phyloP scores from a whole-genome alignment of 2,329 filamentous ascomycete species.

The Exophiala calicioides region DNA sequence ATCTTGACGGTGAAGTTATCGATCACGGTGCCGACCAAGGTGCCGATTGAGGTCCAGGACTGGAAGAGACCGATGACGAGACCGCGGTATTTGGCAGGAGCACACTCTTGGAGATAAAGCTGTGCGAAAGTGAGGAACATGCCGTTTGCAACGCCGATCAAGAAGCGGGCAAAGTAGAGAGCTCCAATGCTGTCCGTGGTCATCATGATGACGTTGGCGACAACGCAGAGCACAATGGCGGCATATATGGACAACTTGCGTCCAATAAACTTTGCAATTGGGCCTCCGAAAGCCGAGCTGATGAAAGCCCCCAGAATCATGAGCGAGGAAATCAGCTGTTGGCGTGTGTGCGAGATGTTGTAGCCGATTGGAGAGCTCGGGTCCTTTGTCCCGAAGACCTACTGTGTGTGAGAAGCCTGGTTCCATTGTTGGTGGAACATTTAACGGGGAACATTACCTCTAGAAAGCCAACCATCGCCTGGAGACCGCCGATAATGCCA shows the following conservation, averaged over 20 bases:
- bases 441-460: constrained; percentile 22
- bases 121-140: constrained; percentile 60
- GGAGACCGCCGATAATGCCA: constrained; percentile 37
- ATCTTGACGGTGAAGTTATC: constrained; percentile 47
- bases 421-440: constrained; percentile 6
- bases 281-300: constrained; percentile 39
- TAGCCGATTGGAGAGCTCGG: constrained; percentile 34
- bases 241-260: constrained; percentile 49
- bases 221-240: constrained; percentile 52
- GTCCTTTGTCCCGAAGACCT: constrained; percentile 33
- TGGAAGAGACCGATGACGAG: constrained; percentile 52
- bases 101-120: constrained; percentile 54
- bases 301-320: constrained; percentile 51
- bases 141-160: constrained; percentile 60
- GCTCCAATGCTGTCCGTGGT: constrained; percentile 54
- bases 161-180: constrained; percentile 56
- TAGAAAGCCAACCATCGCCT: constrained; percentile 37
- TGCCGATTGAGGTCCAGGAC: constrained; percentile 50
- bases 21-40: constrained; percentile 48
- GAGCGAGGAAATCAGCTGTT: constrained; percentile 48
- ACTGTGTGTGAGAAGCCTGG: constrained; percentile 15
- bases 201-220: constrained; percentile 62
- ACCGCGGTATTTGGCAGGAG: constrained; percentile 53
- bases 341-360: constrained; percentile 42
- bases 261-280: constrained; percentile 45